Evolutionary conservation across 2,329 filamentous ascomycete genomes (phyloP), one percentile per base, ranked within the genome.

Genomic region (Westerdykella ornata): DNA sequence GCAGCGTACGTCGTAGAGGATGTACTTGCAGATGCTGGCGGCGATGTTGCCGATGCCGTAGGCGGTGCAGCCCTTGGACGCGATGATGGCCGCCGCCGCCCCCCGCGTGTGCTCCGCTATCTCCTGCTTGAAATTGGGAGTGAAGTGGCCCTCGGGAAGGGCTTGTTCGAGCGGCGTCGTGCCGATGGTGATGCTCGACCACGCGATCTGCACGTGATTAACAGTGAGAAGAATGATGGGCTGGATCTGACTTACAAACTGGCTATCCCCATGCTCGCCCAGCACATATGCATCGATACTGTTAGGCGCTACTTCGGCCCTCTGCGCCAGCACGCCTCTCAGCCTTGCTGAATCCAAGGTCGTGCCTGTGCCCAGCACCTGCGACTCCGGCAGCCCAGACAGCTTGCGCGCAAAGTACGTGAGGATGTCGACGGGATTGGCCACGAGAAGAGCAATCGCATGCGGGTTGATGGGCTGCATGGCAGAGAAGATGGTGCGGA

Each of bases 341-440:
- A 78, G 55, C 17, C 75, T 59, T 4, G 71, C 69, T 1, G 73
- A 74, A 47, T 78, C 75, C 3, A 77, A 64, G 48, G 70, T 72
- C 0, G 75, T 78, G 9, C 75, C 75, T 3, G 71, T 72, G 0
- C 75, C 75, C 17, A 78, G 51, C 11, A 78, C 73, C 45, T 76
- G 75, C 8, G 49, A 56, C 29, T 63, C 51, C 0, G 74, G 74
- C 1, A 78, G 62, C 1, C 72, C 68, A 0, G 72, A 72, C 13
- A 73, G 54, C 35, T 70, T 61, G 22, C 68, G 67, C 3, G 70
- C 72, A 38, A 77, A 67, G 35, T 71, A 69, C 1, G 75, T 76
- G 26, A 78, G 60, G 19, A 78, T 61, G 50, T 78, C 75, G 15
- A 78, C 74, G 0, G 75, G 75, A 52, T 77, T 77, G 2, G 75